Evolutionary conservation across 331 rosid genomes (phyloP).

Genomic region (Quercus phellos): DNA sequence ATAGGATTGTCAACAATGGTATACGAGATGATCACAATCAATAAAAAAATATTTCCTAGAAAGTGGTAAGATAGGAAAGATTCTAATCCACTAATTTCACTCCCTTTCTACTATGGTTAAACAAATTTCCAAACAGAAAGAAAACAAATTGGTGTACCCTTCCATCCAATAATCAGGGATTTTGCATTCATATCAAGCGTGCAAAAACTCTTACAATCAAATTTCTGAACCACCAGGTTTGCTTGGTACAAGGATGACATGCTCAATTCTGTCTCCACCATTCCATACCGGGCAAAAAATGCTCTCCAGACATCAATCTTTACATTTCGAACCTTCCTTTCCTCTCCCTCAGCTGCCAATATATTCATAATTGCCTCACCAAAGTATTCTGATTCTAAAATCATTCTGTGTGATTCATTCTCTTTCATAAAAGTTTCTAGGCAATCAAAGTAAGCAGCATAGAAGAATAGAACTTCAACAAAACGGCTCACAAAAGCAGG

Average conservation of each 20-base stretch:
- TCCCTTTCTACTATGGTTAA: not conserved
- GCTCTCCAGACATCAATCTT: conserved; percentile 70
- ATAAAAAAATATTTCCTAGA: no score
- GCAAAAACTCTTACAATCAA: conserved; percentile 37
- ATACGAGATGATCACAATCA: no score
- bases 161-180: conserved; percentile 55
- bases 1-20: no score
- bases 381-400: conserved; percentile 38
- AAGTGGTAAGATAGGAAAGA: no score
- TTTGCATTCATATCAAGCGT: conserved; percentile 44
- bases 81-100: no score
- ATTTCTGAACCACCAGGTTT: conserved; percentile 35
- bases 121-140: conserved; percentile 58
- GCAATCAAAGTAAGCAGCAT: conserved; percentile 52
- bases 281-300: conserved; percentile 45
- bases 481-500: conserved; percentile 53
- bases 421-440: conserved; percentile 38
- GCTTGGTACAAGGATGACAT: conserved; percentile 48
- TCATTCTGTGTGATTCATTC: conserved; percentile 33
- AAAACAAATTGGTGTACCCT: conserved; percentile 61
- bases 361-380: conserved; percentile 39
- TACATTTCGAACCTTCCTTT: conserved; percentile 44
- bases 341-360: conserved; percentile 52
- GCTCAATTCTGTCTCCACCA: conserved; percentile 57
- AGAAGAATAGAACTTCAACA: conserved; percentile 58